Percentiles rank a stretch among this genome's conserved stretches.
These are phyloP conservation scores for Heliocybe sulcata DNA, from an alignment of 1,284 basidiomycete species.

Conservation along the genomic window DNA sequence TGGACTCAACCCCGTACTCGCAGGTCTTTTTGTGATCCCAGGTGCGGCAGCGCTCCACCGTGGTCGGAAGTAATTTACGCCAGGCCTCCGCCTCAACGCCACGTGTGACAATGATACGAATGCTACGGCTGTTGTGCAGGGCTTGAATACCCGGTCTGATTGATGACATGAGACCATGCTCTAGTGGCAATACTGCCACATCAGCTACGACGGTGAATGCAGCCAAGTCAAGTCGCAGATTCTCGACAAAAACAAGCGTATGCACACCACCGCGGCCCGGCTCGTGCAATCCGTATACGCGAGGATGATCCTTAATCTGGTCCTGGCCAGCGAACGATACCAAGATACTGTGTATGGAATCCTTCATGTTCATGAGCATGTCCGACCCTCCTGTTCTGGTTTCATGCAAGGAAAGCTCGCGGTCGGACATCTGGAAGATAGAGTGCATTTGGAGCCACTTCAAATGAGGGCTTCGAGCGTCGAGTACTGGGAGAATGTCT, in stretches of 20 bases:
- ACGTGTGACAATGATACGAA: constrained; percentile 11
- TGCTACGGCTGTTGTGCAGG: constrained; percentile 7
- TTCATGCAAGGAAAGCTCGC: constrained; percentile 16
- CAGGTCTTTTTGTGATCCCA: constrained; percentile 41
- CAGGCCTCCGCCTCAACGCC: constrained; percentile 29
- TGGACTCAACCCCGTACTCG: constrained; percentile 27
- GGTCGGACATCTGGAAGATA: constrained; percentile 21
- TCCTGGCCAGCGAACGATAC: constrained; percentile 3
- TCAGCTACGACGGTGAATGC: constrained; percentile 38
- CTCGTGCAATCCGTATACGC: constrained; percentile 24
- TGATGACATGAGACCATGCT: constrained; percentile 12
- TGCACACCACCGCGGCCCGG: constrained; percentile 17
- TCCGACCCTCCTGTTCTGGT: constrained; percentile 6
- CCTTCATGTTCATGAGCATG: constrained; percentile 24
- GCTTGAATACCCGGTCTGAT: constrained; percentile 3
- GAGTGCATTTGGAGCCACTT: constrained; percentile 25
- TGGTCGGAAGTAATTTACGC: constrained; percentile 37
- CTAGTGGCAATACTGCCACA: constrained; percentile 32
- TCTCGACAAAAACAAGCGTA: constrained; percentile 31
- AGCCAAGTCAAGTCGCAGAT: constrained; percentile 34
- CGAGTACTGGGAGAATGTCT: constrained; percentile 1
- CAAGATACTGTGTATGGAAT: constrained; percentile 23
- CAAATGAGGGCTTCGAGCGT: background rate
- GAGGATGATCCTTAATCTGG: constrained; percentile 3
- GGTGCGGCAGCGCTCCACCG: constrained; percentile 43